phyloP scores from a whole-genome alignment of 2,329 filamentous ascomycete species.

The Cercospora berteroae region DNA sequence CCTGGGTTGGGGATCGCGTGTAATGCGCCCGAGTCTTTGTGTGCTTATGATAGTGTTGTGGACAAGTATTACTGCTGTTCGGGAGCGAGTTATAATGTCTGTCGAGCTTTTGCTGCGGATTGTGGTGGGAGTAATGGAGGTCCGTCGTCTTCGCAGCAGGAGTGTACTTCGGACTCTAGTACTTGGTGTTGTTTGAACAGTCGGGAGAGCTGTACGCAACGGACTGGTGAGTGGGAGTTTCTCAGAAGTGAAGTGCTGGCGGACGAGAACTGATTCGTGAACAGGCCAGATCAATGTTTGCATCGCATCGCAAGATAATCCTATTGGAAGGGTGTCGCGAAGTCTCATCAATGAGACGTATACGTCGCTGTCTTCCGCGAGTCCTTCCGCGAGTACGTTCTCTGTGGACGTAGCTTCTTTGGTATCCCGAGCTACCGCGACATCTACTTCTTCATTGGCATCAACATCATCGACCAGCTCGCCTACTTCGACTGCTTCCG shows the following conservation, averaged over 20 bases:
- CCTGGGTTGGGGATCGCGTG: slow-evolving; percentile 15
- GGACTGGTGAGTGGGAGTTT: slow-evolving; percentile 12
- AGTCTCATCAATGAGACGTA: slow-evolving; percentile 18
- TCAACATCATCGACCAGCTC: background rate
- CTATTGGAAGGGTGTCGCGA: slow-evolving; percentile 13
- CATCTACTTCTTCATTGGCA: background rate
- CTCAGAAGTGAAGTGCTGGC: background rate
- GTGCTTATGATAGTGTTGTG: slow-evolving; percentile 19
- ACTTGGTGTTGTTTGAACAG: slow-evolving; percentile 21
- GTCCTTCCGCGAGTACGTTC: slow-evolving; percentile 13
- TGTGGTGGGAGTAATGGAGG: slow-evolving; percentile 15
- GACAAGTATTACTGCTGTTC: slow-evolving; percentile 23
- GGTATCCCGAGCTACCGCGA: slow-evolving; percentile 7
- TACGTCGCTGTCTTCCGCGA: slow-evolving; percentile 16
- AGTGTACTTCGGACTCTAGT: slow-evolving; percentile 4
- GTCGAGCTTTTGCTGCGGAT: slow-evolving; percentile 16
- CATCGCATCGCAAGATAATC: slow-evolving; percentile 18
- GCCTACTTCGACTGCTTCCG: background rate
- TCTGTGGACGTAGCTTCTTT: slow-evolving; percentile 15
- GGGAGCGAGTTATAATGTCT: slow-evolving; percentile 14
- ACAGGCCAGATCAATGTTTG: slow-evolving; percentile 21
- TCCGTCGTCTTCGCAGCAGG: slow-evolving; percentile 9
- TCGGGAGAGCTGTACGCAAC: slow-evolving; percentile 16
- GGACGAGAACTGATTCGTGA: background rate
- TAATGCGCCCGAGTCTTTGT: slow-evolving; percentile 9